Evolutionary conservation across 225 moss, liverwort and hornwort genomes (phyloP).

Genomic region (Pleurozium schreberi): DNA sequence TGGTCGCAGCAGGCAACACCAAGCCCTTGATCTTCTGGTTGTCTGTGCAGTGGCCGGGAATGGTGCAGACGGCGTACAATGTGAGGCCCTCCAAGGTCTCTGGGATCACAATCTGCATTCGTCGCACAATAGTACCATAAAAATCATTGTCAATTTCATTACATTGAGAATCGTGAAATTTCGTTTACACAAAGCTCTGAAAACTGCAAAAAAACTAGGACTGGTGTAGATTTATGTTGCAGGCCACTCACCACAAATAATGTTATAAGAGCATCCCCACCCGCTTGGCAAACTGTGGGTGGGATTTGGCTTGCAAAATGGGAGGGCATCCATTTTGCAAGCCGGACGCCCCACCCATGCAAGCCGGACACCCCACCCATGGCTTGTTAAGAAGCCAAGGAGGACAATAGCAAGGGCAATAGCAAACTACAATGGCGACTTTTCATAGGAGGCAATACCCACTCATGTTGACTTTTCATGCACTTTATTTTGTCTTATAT

Average conservation of each 20-base stretch:
- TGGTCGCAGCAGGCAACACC: neutral
- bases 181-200: neutral
- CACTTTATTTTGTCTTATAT: too few species aligned
- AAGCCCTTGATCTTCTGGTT: slow-evolving; percentile 14
- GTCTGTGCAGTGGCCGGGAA: slow-evolving; percentile 16
- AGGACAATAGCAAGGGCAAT: too few species aligned
- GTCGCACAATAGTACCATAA: neutral
- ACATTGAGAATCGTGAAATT: neutral
- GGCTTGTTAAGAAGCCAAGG: too few species aligned
- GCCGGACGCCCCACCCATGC: too few species aligned
- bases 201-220: neutral
- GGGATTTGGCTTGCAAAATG: too few species aligned
- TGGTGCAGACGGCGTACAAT: slow-evolving; percentile 17
- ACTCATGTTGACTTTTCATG: too few species aligned
- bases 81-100: neutral
- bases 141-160: neutral
- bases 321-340: too few species aligned
- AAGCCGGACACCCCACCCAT: too few species aligned
- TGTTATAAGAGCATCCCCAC: too few species aligned
- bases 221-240: neutral
- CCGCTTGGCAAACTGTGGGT: too few species aligned
- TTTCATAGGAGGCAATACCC: too few species aligned
- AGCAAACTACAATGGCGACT: too few species aligned
- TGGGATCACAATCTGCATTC: slow-evolving; percentile 5
- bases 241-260: neutral